phyloP scores from a whole-genome alignment of 495 filamentous ascomycete genomes.

The Trichoderma orchidacearum region DNA sequence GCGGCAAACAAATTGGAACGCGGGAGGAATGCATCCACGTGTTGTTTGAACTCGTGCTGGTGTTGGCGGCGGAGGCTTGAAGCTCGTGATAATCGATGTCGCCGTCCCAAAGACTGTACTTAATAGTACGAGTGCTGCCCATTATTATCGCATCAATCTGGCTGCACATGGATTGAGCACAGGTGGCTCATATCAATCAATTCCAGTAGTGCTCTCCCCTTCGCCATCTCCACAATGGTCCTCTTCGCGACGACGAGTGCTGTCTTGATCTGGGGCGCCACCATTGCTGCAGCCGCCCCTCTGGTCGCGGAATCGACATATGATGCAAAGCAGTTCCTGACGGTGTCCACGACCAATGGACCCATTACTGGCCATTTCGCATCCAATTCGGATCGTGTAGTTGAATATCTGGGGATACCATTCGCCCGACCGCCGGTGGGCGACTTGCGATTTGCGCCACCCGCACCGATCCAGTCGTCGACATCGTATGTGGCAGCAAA shows the following conservation, averaged over 20 bases:
- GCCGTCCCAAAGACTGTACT: not conserved
- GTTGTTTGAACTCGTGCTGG: no score
- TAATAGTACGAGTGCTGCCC: no score
- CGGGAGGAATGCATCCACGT: no score
- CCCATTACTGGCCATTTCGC: constrained; percentile 30
- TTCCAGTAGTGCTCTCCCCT: not conserved
- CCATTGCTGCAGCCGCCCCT: not conserved
- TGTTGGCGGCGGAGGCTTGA: no score
- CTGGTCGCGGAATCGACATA: not conserved
- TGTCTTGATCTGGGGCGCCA: not conserved
- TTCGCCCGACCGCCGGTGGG: constrained; percentile 32
- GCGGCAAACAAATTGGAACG: no score
- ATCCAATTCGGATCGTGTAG: constrained; percentile 17
- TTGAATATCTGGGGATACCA: constrained; percentile 36
- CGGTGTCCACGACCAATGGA: constrained; percentile 17
- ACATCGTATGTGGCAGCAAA: constrained; percentile 5
- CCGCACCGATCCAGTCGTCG: not conserved
- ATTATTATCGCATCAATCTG: no score
- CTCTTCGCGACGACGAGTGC: not conserved
- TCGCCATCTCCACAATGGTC: not conserved
- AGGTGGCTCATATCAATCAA: not conserved
- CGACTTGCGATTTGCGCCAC: constrained; percentile 22
- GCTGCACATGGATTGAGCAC: not conserved
- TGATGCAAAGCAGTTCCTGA: not conserved
- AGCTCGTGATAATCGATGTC: no score